These are phyloP conservation scores for Apophysomyces ossiformis DNA, from an alignment of 371 early-diverging fungal species.

Conservation along the genomic window DNA sequence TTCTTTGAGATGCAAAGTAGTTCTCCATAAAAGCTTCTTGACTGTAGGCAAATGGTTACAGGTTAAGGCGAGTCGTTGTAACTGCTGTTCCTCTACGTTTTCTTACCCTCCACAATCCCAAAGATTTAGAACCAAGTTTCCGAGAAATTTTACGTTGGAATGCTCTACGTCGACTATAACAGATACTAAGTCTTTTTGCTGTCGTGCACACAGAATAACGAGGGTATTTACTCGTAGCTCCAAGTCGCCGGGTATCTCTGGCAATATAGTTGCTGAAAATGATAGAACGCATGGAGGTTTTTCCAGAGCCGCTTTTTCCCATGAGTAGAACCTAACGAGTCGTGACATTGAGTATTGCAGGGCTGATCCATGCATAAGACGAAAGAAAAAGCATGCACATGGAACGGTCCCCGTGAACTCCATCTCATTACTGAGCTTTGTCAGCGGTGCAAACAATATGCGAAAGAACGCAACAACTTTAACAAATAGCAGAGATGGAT, in stretches of 20 bases:
- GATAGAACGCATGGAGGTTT: conserved; percentile 98
- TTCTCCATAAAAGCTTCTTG: conserved; percentile 97
- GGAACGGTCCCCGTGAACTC: not conserved
- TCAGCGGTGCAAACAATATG: not conserved
- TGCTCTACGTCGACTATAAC: conserved; percentile 93
- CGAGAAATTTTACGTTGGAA: conserved; percentile 92
- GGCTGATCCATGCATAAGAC: not conserved
- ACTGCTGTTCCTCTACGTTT: not conserved
- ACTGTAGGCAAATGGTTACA: conserved; percentile 34
- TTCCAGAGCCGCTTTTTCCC: conserved; percentile 97
- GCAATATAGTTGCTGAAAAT: conserved; percentile 98
- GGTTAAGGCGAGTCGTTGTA: not conserved
- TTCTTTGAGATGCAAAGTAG: conserved; percentile 90
- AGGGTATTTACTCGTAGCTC: conserved; percentile 82
- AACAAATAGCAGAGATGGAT: not conserved
- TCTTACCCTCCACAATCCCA: conserved; percentile 94
- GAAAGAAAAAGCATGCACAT: not conserved
- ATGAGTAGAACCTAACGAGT: conserved; percentile 87
- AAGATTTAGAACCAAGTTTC: conserved; percentile 91
- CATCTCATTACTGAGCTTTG: not conserved
- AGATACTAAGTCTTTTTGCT: not conserved
- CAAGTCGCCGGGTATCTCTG: conserved; percentile 91
- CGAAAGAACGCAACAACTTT: not conserved
- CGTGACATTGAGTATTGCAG: not conserved
- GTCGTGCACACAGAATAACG: not conserved